These are phyloP conservation scores for Waltiozyma sp. DNA, from an alignment of 1,139 yeast genomes.

Conservation along the genomic window DNA sequence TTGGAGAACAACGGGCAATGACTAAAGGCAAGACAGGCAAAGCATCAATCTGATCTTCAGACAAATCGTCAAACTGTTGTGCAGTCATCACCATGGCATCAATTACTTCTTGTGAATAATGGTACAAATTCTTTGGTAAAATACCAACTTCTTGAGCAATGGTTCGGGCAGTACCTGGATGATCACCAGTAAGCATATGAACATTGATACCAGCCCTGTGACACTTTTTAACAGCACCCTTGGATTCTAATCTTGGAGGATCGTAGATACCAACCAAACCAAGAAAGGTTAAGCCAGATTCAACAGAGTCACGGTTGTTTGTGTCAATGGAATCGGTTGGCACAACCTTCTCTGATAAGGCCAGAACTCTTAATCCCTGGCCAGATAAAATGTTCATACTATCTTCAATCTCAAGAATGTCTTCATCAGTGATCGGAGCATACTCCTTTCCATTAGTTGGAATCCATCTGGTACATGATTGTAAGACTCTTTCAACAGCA, in stretches of 20 bases:
- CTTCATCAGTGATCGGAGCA: constrained; percentile 30
- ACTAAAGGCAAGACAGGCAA: constrained; percentile 41
- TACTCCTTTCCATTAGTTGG: constrained; percentile 37
- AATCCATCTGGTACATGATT: constrained; percentile 34
- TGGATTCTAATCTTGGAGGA: constrained; percentile 45
- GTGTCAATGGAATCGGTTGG: constrained; percentile 18
- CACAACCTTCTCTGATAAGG: constrained; percentile 26
- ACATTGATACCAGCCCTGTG: constrained; percentile 43
- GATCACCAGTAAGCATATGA: constrained; percentile 45
- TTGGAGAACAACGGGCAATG: constrained; percentile 66
- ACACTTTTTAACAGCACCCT: constrained; percentile 32
- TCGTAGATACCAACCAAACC: constrained; percentile 44
- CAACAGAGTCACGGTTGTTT: constrained; percentile 32
- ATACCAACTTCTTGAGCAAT: constrained; percentile 43
- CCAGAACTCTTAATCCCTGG: constrained; percentile 66
- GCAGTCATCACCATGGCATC: constrained; percentile 26
- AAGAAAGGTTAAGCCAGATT: constrained; percentile 37
- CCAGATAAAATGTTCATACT: constrained; percentile 55
- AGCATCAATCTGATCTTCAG: constrained; percentile 47
- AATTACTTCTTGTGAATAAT: constrained; percentile 24
- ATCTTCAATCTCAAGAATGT: constrained; percentile 33
- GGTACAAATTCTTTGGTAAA: constrained; percentile 25
- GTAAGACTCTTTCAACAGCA: constrained; percentile 65
- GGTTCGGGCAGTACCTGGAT: constrained; percentile 41
- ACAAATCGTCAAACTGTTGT: constrained; percentile 35